Evolutionary conservation across 495 filamentous ascomycete genomes (phyloP), one percentile per base, ranked within the genome.

Genomic region (Cercophora samala): DNA sequence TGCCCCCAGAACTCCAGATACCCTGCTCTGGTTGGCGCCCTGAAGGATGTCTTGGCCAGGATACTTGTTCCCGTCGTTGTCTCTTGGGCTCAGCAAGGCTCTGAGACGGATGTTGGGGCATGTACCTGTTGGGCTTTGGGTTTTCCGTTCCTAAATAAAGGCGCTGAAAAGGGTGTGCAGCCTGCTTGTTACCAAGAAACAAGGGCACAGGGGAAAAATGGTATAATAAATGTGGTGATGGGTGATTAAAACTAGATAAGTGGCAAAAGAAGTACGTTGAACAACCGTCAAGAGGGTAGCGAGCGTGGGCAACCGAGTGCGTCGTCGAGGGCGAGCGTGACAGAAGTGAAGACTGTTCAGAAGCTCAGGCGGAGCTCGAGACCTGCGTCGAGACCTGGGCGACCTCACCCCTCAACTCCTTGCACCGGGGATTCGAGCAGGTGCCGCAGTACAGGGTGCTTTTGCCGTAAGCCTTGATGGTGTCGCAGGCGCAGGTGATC

Each of bases 401-500:
- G 23, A 66, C 68, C 64, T 73, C 69, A 23, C 72, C 72, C 15
- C 74, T 59, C 59, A 75, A 70, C 62, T 75, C 74, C 22, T 64
- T 69, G 69, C 74, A 75, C 11, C 74, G 68, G 2, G 72, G 72
- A 26, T 75, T 70, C 15, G 66, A 58, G 69, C 74, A 75, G 5
- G 68, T 68, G 11, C 74, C 74, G 72, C 74, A 75, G 60, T 70
- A 74, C 17, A 75, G 72, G 0, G 74, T 75, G 70, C 72, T 74
- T 62, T 74, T 74, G 55, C 74, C 74, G 66, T 70, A 74, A 60
- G 74, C 74, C 1, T 74, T 29, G 25, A 75, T 66, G 22, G 60
- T 66, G 22, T 65, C 62, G 72, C 74, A 75, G 19, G 54, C 51
- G 24, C 74, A 75, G 8, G 70, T 75, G 17, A 64, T 74, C 1